Base-by-base conservation (phyloP, 2,329 filamentous ascomycete genomes). In the Rutstroemia sp. region DNA sequence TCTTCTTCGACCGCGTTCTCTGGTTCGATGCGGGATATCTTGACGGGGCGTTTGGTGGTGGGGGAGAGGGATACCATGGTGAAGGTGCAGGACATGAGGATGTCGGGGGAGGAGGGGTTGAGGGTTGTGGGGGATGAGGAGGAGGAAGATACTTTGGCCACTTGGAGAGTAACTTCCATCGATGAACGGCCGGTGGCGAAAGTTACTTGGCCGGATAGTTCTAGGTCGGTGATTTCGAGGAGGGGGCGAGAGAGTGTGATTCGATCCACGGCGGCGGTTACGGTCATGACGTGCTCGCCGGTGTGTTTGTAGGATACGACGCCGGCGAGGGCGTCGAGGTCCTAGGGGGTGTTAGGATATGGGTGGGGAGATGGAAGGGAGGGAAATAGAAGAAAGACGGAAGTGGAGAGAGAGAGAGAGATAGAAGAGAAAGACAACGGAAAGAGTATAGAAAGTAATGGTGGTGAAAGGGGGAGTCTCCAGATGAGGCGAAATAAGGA, bases 11-110 rank as follows among this genome's bases (percentile, higher is more conserved):
- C 82, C 14, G 76, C 73, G 0, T 80, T 87, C 61, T 84, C 81
- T 4, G 83, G 67, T 34, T 78, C 70, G 3, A 88, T 71, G 0
- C 84, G 80, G 21, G 80, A 79, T 48, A 88, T 80, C 38, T 76
- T 73, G 14, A 83, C 79, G 0, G 85, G 81, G 74, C 79, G 84
- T 69, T 85, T 87, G 0, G 84, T 88, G 2, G 65, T 72, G 1
- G 84, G 84, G 63, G 88, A 81, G 1, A 88, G 72, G 2, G 84
- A 86, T n/a, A 69, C 86, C 86, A 89, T 88, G 0, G 85, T 88
- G 65, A 88, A 88, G 7, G 83, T 81, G 69, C 85, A 88, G n/a
- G 82, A 86, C 69, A 88, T 79, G 55, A 88, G 69, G 1, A 87
- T 73, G 67, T 88, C 84, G 2, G 38, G 17, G 14, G 14, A 16